Evolutionary conservation across 2,329 filamentous ascomycete genomes (phyloP), one percentile per base, ranked within the genome.

Genomic region (Emericellopsis atlantica): DNA sequence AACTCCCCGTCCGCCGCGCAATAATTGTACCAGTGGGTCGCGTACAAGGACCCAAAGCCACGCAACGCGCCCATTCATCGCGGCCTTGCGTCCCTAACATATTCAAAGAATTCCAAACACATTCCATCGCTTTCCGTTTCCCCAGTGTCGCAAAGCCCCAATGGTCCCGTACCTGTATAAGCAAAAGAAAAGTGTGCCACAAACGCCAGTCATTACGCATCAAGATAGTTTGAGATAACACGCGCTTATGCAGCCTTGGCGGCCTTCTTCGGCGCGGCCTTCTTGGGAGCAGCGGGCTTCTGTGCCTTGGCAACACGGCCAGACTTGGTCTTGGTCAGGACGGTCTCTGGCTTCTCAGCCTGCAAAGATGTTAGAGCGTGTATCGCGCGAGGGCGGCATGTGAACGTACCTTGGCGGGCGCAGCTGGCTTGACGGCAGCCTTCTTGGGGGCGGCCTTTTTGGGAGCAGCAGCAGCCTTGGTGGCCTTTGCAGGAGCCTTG

Each of bases 261-360:
- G 37, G 62, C 59, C 59, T 66, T 67, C 57, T 66, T 67, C 31
- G 62, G 49, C 10, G 62, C 54, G 6, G 65, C 59, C 21, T 62
- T 60, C 62, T 68, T 68, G 56, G 71, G 68, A 33, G 66, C 61
- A 7, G 69, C 61, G 16, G 62, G 59, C 53, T 66, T 64, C 52
- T 64, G 43, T 21, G 72, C 68, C 77, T 92, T 93, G 53, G 81
- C 77, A 53, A 93, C 82, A 51, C 87, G 82, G 38, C 87, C 86
- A 41, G 84, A 81, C 76, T 92, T 92, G 61, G 86, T 89, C 76
- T 85, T 89, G 59, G 74, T 76, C 40, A 88, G 65, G 38, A 81
- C 71, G 54, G 79, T 78, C 44, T 62, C 58, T 47, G 78, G 70
- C 64, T 82, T 79, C 50, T 86, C 79, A 43, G 79, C 45, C 58